Percentiles rank a stretch among this genome's conserved stretches.
Evolutionary conservation across 1,139 yeast genomes (phyloP).

Genomic region (Candida gigantensis): DNA sequence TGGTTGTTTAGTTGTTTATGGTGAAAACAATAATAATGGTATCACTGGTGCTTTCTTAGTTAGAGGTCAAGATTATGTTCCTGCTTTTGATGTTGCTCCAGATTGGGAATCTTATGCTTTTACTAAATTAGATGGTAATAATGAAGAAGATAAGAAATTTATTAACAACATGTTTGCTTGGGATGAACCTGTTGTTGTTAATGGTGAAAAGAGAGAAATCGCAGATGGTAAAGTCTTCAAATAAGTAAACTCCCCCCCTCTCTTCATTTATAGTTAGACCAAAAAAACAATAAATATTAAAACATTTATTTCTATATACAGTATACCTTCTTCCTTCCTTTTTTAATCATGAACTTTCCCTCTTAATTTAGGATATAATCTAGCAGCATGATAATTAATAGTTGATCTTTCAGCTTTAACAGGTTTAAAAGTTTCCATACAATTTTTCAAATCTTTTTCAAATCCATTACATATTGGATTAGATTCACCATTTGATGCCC

Average conservation of each 20-base stretch:
- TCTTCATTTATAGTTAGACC: too few species aligned
- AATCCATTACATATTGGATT: conserved; percentile 61
- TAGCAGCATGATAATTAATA: conserved; percentile 79
- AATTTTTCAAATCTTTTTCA: conserved; percentile 51
- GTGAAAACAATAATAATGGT: conserved; percentile 98
- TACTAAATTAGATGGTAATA: conserved; percentile 45
- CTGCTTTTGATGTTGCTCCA: conserved; percentile 98
- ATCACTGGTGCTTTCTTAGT: conserved; percentile 92
- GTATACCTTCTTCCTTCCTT: neutral
- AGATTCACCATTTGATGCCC: conserved; percentile 96
- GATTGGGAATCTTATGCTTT: conserved; percentile 81
- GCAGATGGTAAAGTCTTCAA: conserved; percentile 56
- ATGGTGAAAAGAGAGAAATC: conserved; percentile 48
- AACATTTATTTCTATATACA: conserved; percentile 3
- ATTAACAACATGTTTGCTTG: conserved; percentile 53
- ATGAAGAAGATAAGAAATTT: conserved; percentile 39
- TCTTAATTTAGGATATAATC: conserved; percentile 76
- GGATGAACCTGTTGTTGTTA: conserved; percentile 50
- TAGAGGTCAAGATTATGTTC: conserved; percentile 88
- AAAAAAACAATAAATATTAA: too few species aligned
- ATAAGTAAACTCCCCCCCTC: conserved; percentile 18
- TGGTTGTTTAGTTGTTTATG: conserved; percentile 92
- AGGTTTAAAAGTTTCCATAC: conserved; percentile 51
- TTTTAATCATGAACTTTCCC: conserved; percentile 68
- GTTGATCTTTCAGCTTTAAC: conserved; percentile 49